Conservation (phyloP, 2,329 filamentous ascomycete species). For the Ustulina deusta region DNA sequence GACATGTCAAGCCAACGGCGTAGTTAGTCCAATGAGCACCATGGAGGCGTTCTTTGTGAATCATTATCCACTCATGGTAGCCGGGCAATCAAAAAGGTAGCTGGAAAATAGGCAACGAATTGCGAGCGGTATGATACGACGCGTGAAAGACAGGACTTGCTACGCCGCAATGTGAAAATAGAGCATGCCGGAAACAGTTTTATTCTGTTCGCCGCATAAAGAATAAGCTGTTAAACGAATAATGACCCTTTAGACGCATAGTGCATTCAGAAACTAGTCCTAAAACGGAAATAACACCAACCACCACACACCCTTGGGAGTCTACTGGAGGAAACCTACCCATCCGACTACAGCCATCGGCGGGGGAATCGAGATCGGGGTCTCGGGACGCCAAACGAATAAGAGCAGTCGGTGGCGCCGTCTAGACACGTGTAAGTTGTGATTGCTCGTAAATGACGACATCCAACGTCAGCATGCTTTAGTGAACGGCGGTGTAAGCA, state of each 20-base stretch:
- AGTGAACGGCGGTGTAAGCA: constrained; percentile 30
- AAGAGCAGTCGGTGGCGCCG: neutral
- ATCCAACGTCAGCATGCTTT: constrained; percentile 33
- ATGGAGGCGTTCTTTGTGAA: neutral
- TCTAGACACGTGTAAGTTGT: neutral
- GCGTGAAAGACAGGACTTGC: neutral
- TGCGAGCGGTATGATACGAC: neutral
- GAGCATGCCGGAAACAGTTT: neutral
- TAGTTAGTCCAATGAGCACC: neutral
- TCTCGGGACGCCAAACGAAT: constrained; percentile 5
- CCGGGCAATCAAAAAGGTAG: neutral
- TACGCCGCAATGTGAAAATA: neutral
- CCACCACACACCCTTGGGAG: no score
- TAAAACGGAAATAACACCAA: no score
- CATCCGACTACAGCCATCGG: neutral
- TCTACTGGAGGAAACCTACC: neutral
- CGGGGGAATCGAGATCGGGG: neutral
- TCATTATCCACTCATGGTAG: neutral
- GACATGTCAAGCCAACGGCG: neutral
- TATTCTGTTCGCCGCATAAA: no score
- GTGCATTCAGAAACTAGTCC: no score
- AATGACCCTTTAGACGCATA: no score
- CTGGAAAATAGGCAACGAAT: neutral
- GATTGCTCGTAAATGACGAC: constrained; percentile 8
- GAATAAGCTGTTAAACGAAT: no score